Conservation (phyloP, 352 stramenopile species). For the Phytophthora sp. region DNA sequence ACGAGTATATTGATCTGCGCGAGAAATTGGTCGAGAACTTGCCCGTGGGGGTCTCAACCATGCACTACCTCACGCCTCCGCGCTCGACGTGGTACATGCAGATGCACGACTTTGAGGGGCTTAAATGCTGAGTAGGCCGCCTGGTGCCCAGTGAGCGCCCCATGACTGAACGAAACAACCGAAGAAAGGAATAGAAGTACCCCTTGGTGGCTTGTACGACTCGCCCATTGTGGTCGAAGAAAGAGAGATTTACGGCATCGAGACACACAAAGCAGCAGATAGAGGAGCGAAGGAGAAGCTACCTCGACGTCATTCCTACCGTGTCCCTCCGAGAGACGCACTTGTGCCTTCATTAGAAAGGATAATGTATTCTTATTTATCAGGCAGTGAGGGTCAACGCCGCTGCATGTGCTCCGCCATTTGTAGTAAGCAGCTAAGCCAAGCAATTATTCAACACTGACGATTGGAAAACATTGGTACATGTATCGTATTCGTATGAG, state of each 20-base stretch:
- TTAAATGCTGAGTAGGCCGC: conserved; percentile 51
- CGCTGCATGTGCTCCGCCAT: conserved; percentile 1
- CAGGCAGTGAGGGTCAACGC: conserved; percentile 7
- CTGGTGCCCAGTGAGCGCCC: background rate
- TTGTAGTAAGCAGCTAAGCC: conserved; percentile 10
- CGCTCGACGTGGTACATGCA: conserved; percentile 86
- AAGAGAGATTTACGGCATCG: conserved; percentile 7
- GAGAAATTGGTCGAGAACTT: conserved; percentile 65
- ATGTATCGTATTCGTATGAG: too few species aligned
- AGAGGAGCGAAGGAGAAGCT: conserved; percentile 31
- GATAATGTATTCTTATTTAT: conserved; percentile 53
- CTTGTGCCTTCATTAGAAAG: conserved; percentile 34
- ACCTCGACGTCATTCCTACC: background rate
- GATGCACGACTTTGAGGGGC: conserved; percentile 76
- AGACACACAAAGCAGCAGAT: conserved; percentile 8
- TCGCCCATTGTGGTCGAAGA: conserved; percentile 14
- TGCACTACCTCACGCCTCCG: conserved; percentile 73
- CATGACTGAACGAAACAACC: conserved; percentile 1
- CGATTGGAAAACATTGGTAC: conserved; percentile 1
- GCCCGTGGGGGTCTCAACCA: conserved; percentile 15
- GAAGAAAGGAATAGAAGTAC: conserved; percentile 13
- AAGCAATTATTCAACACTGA: conserved; percentile 18
- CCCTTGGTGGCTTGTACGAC: conserved; percentile 11
- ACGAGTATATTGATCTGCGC: conserved; percentile 69
- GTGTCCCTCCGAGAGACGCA: conserved; percentile 1